Base-by-base conservation (phyloP, 225 moss, liverwort and hornwort species). In the Thuidium tamariscinum region DNA sequence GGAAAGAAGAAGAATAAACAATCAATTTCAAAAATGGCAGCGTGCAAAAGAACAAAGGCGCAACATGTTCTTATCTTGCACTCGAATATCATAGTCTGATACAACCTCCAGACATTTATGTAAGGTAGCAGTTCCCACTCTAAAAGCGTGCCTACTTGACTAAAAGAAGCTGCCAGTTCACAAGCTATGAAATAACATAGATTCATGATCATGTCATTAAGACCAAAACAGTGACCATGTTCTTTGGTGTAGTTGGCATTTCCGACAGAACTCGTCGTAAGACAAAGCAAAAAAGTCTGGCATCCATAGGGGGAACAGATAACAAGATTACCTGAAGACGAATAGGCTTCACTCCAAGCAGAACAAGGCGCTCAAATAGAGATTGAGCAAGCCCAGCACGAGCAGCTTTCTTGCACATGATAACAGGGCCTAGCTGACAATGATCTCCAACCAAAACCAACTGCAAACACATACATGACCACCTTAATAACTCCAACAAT, bases 401-500 rank as follows among this genome's bases (percentile, higher is more conserved):
- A 29, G 98, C 98, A 84, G 98, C 98, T 89, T 99, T 99, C 94
- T 99, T 99, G 93, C 98, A 99, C 98, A 99, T 99, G 48, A 99
- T 99, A 42, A 99, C 98, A 84, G 98, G 98, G 37, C 98, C 98
- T 27, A 99, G 86, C 91, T 99, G 98, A 84, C 98, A 99, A 77
- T 99, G 98, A 88, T 99, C 98, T 89, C 98, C 98, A 56, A 99
- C 98, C 73, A 99, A 86, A 84, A 97, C 95, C 85, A 97, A 95
- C 97, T 97, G 94, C 91, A 69, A 67, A 91, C 20, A 82, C 86
- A 83, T 18, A 32, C 63, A 79, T 37, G 49, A 77, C 37, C 59
- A 80, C 30, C 54, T 84, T 44, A 68, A 79, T 67, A 62, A 56
- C 55, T 80, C 68, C 16, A 83, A 37, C 39, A 72, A 63, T 80